Base-by-base conservation (phyloP, 768 basidiomycete genomes). In the Pleurotus ostreatus region DNA sequence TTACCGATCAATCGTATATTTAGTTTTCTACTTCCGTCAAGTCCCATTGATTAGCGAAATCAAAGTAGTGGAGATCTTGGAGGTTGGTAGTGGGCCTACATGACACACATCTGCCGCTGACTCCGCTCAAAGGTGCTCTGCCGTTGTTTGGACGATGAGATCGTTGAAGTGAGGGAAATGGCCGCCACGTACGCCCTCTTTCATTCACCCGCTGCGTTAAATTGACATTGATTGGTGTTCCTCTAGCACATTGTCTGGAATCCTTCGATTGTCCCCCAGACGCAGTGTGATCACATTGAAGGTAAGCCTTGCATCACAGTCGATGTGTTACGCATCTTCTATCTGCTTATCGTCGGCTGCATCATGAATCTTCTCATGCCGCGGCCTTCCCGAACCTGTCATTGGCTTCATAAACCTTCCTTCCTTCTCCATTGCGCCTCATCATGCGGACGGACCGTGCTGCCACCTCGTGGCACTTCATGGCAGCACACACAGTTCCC, bases 91-190 rank as follows among this genome's bases (percentile, higher is more conserved):
- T 9, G 7, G 11, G 9, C 23, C 23, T 34, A 34, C 30, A 34
- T 34, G 30, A 34, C 3, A 34, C 30, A 11, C 30, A 34, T 34
- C 9, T 34, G 30, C 30, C 30, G 0, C 30, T 34, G 30, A 34
- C 30, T 34, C 30, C 30, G 30, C 8, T 12, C 51, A 45, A 45
- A 92, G 85, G 86, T 91, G 37, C 74, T 95, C 3, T 90, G 88
- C 60, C 76, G 83, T 63, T 92, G 92, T 60, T 72, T 95, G 23
- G 85, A 89, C 60, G 93, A 95, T 66, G 90, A 92, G 59, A 85
- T 92, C 13, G 84, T 92, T 7, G 93, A 95, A 73, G 93, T 95
- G 16, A 79, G 93, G 41, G 89, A 94, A 71, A 92, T 90, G 83
- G 91, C 91, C 18, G 89, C 89, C 16, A 84, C 84, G 84, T 95